These are phyloP conservation scores for Vitis hybrid DNA, from an alignment of 177 flowering plant genomes.

Conservation along the genomic window DNA sequence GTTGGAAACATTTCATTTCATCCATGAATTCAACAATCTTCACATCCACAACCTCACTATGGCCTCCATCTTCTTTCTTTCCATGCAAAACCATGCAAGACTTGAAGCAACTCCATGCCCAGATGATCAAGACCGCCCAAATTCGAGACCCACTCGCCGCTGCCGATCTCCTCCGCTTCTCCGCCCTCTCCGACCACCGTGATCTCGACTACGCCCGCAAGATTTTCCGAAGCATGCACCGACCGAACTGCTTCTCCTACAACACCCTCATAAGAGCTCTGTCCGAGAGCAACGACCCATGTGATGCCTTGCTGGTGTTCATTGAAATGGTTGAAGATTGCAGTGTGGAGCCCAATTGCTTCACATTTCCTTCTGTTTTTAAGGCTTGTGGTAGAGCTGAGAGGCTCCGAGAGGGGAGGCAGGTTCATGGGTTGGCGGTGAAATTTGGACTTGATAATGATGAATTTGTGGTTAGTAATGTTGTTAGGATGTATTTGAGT, in stretches of 20 bases:
- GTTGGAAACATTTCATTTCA: too few species aligned
- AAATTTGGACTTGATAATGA: slow-evolving; percentile 44
- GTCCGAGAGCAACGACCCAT: slow-evolving; percentile 28
- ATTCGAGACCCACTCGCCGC: slow-evolving; percentile 52
- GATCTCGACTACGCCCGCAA: slow-evolving; percentile 39
- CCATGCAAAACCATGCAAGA: slow-evolving; percentile 47
- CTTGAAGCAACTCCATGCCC: slow-evolving; percentile 54
- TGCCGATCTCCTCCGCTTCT: slow-evolving; percentile 44
- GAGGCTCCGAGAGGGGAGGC: slow-evolving; percentile 42
- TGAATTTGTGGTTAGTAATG: slow-evolving; percentile 53
- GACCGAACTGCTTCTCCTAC: slow-evolving; percentile 53
- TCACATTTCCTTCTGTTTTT: slow-evolving; percentile 60
- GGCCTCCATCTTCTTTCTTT: slow-evolving; percentile 31
- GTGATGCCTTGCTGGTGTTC: slow-evolving; percentile 31
- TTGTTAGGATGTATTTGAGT: slow-evolving; percentile 45
- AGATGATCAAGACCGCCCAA: slow-evolving; percentile 46
- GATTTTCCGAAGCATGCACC: slow-evolving; percentile 34
- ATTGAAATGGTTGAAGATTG: slow-evolving; percentile 27
- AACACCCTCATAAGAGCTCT: slow-evolving; percentile 57
- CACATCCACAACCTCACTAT: slow-evolving; percentile 14
- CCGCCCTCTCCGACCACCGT: slow-evolving; percentile 32
- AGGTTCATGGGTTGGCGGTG: slow-evolving; percentile 42
- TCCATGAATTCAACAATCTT: slow-evolving; percentile 17
- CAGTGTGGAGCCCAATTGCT: slow-evolving; percentile 37
- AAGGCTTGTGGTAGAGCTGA: slow-evolving; percentile 42